Conservation (phyloP, 345 rosid species). For the Balakata baccata region DNA sequence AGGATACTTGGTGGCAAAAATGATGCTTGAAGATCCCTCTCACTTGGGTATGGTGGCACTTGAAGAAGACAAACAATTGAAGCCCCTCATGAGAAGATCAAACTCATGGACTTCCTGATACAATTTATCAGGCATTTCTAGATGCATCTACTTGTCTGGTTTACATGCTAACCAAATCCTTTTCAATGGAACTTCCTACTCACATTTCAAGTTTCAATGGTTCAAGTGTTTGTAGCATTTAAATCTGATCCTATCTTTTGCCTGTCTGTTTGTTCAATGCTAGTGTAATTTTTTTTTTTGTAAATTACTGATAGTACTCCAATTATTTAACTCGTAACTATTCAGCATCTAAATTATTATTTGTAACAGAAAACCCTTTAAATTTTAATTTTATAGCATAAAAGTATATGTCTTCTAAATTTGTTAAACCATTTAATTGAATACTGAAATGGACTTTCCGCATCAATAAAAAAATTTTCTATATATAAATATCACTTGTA, state of each 20-base stretch:
- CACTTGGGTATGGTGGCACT: slow-evolving; percentile 83
- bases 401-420: too few relatives aligned
- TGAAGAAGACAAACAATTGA: slow-evolving; percentile 84
- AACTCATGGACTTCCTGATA: slow-evolving; percentile 46
- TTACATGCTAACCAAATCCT: neutral
- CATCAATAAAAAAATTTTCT: too few relatives aligned
- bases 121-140: neutral
- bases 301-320: too few relatives aligned
- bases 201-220: neutral
- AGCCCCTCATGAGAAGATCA: slow-evolving; percentile 72
- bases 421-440: too few relatives aligned
- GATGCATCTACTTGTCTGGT: neutral
- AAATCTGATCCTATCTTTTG: neutral
- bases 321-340: too few relatives aligned
- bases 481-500: too few relatives aligned
- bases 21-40: slow-evolving; percentile 97
- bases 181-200: neutral
- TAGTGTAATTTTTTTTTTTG: neutral
- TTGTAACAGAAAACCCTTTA: too few relatives aligned
- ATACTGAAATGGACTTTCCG: too few relatives aligned
- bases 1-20: slow-evolving; percentile 87
- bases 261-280: neutral
- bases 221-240: neutral
- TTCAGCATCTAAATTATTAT: too few relatives aligned
- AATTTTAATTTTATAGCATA: too few relatives aligned